Base-by-base conservation (phyloP, 371 early-diverging fungal species). In the Apophysomyces trapeziformis region DNA sequence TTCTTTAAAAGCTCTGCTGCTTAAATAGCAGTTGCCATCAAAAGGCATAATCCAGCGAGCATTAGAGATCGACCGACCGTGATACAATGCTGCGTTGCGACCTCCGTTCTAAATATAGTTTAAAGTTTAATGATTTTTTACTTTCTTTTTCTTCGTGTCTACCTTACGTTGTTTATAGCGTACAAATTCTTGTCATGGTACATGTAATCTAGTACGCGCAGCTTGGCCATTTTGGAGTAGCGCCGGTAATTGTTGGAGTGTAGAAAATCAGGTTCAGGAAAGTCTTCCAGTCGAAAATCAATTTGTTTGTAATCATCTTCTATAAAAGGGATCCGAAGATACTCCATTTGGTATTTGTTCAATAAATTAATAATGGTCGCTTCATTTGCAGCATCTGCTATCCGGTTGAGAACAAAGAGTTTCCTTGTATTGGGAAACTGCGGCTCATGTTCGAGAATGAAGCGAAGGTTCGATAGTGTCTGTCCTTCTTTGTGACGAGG, bases 151-250 rank as follows among this genome's bases (percentile, higher is more conserved):
- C 54, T 50, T 50, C 32, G 32, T 50, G 54, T 50, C 21, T 21
- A 35, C 66, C 82, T 80, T 79, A 86, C 87, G 69, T 89, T 89
- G 63, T 89, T 89, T 87, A 89, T 89, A 38, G 85, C 88, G 72
- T 89, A 89, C 57, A 80, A 35, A 63, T 89, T 89, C 75, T 89
- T 89, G 60, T 77, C 77, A 68, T 84, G 84, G 62, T 88, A 88
- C 21, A 86, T 83, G 63, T 83, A 86, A 61, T 89, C 89, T 47
- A 85, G 64, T 0, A 82, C 83, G 58, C 85, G 65, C 37, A 86
- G 66, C 68, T 85, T 87, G n/a, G 84, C 78, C 12, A 85, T 81
- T 58, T 84, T 85, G 12, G 87, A 78, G 46, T 77, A 86, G 13
- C 78, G 68, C 60, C 83, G 68, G 58, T 85, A 87, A 41, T 85